These are phyloP conservation scores for Lepidium didymum DNA, from an alignment of 345 rosid genomes.

Conservation along the genomic window DNA sequence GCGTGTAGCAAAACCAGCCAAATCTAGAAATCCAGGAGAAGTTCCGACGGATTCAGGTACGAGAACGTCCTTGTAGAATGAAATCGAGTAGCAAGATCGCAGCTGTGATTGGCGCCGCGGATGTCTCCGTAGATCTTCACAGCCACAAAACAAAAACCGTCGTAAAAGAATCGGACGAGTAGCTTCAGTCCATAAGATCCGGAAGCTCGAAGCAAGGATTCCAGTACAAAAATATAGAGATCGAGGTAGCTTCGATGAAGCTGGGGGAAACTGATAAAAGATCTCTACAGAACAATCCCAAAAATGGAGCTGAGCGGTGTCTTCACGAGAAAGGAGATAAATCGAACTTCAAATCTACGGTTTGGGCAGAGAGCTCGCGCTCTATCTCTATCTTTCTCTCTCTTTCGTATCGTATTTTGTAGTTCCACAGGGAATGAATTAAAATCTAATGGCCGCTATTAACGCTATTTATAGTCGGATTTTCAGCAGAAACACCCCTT, in stretches of 20 bases:
- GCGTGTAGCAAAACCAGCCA: background rate
- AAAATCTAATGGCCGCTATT: background rate
- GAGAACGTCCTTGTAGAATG: slow-evolving; percentile 1
- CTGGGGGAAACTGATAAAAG: background rate
- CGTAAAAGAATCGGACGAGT: background rate
- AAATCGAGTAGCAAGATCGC: slow-evolving; percentile 3
- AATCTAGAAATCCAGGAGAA: slow-evolving; percentile 9
- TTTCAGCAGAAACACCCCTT: background rate
- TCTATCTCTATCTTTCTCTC: too few relatives aligned
- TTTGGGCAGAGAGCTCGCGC: background rate
- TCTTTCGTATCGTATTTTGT: background rate
- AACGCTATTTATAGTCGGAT: background rate
- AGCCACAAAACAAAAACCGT: background rate
- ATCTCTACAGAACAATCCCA: background rate
- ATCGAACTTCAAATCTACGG: slow-evolving; percentile 28
- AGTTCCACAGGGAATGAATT: background rate
- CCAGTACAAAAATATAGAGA: background rate
- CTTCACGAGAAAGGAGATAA: background rate
- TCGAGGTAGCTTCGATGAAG: background rate
- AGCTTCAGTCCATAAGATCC: slow-evolving; percentile 19
- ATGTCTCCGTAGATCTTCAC: slow-evolving; percentile 14
- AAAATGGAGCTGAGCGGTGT: background rate
- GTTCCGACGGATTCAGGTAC: background rate
- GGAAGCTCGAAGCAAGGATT: slow-evolving; percentile 5
- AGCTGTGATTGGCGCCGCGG: background rate